Percentiles rank a stretch among this genome's conserved stretches.
These are phyloP conservation scores for Cyberlindnera sargentensis DNA, from an alignment of 805 yeast species.

Conservation along the genomic window DNA sequence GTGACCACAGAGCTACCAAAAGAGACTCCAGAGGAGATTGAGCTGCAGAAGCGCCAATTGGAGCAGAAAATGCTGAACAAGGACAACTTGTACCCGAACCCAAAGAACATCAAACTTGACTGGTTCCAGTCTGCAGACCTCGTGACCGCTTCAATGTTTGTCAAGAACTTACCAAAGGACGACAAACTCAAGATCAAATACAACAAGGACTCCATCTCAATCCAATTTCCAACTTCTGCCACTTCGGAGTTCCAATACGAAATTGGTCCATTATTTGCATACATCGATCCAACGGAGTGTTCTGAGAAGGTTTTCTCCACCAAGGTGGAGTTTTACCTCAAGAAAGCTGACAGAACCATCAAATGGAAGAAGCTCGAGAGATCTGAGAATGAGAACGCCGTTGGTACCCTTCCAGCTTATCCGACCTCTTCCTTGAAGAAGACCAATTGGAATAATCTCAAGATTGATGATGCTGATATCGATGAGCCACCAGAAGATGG, in stretches of 20 bases:
- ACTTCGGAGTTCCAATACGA: constrained; percentile 52
- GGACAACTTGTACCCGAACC: constrained; percentile 16
- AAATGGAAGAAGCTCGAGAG: constrained; percentile 51
- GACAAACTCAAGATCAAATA: constrained; percentile 36
- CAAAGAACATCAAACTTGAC: constrained; percentile 41
- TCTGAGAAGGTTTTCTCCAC: constrained; percentile 52
- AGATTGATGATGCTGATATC: constrained; percentile 37
- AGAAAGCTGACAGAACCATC: constrained; percentile 31
- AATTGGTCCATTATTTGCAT: constrained; percentile 45
- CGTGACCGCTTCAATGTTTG: constrained; percentile 64
- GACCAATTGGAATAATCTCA: constrained; percentile 64
- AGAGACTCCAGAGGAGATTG: background rate
- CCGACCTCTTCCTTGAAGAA: constrained; percentile 60
- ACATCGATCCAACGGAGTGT: constrained; percentile 41
- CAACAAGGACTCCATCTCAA: constrained; percentile 28
- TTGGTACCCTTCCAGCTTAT: constrained; percentile 24
- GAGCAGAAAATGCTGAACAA: constrained; percentile 19
- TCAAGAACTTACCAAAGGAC: constrained; percentile 54
- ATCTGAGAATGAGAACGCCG: constrained; percentile 2
- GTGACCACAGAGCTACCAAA: background rate
- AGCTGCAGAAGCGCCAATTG: constrained; percentile 15
- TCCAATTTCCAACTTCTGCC: constrained; percentile 41
- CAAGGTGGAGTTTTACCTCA: constrained; percentile 64
- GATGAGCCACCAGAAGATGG: constrained; percentile 55
- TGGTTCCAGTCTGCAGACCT: constrained; percentile 61